phyloP scores from a whole-genome alignment of 1,139 yeast genomes.

The Taiozyma sp. region DNA sequence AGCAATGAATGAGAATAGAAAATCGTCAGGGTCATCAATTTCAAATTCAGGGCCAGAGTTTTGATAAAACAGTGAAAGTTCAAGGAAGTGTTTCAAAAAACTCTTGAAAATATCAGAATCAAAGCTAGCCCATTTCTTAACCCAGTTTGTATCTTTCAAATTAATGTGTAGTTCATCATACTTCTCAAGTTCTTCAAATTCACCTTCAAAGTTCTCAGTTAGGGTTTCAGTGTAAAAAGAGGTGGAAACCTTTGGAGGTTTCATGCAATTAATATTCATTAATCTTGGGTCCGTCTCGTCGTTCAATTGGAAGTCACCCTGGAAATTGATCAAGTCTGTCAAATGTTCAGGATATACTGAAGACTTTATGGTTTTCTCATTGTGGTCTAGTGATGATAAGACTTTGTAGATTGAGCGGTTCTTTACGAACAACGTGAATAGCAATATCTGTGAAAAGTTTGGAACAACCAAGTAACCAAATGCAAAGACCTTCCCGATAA shows the following conservation, averaged over 20 bases:
- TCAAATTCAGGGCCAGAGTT: conserved; percentile 10
- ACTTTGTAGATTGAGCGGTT: conserved; percentile 11
- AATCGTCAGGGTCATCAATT: not conserved
- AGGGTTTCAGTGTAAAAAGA: conserved; percentile 1
- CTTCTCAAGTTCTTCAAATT: conserved; percentile 5
- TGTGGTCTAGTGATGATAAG: conserved; percentile 11
- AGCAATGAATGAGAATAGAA: not conserved
- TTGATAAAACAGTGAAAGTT: conserved; percentile 17
- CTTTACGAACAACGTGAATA: conserved; percentile 56
- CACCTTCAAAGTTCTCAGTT: conserved; percentile 2
- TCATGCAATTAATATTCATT: conserved; percentile 16
- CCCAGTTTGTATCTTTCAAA: conserved; percentile 42
- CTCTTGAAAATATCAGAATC: conserved; percentile 57
- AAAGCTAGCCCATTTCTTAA: conserved; percentile 53
- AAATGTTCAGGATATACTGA: conserved; percentile 3
- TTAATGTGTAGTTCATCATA: conserved; percentile 13
- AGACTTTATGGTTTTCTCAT: not conserved
- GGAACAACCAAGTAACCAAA: conserved; percentile 58
- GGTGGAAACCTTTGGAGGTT: conserved; percentile 13
- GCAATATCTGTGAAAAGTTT: conserved; percentile 55
- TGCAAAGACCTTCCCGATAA: conserved; percentile 78
- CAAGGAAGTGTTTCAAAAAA: conserved; percentile 63
- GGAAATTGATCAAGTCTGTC: conserved; percentile 10
- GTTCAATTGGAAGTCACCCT: conserved; percentile 15
- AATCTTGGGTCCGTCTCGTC: conserved; percentile 4